Evolutionary conservation across 495 filamentous ascomycete species (phyloP), one percentile per base, ranked within the genome.

Genomic region (Hypoxylon crocopeplum): DNA sequence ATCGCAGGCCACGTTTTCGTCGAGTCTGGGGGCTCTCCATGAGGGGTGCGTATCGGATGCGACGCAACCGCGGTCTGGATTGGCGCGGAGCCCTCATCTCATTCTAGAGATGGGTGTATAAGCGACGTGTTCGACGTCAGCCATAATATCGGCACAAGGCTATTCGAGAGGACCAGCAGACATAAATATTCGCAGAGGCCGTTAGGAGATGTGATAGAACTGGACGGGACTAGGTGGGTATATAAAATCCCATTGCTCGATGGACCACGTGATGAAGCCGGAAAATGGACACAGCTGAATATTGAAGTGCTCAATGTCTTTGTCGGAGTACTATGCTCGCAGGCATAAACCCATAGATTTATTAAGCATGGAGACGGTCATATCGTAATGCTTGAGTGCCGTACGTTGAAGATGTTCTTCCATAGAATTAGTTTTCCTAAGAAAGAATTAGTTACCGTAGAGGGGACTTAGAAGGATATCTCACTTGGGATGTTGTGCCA

Each of bases 311-410:
- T 51, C 16, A 5, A 29, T 11, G 36, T 12, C 12, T 36, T 24
- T 29, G 42, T 7, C 15, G 33, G 34, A 8, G 24, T 8, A 19
- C 17, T 39, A 44, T 82, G 74, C 88, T 69, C 81, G 79, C 48
- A 92, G 72, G 72, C 88, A 90, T 41, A 86, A 80, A 12, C 82
- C 81, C 78, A 90, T 79, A 34, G 81, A 85, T 40, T 90, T 82
- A 68, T 92, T 92, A 32, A 92, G 73, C 76, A 90, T 88, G 48
- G 80, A 77, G 20, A 92, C 50, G 3, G 87, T 90, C 73, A 80
- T 77, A 38, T 87, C 81, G 58, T 87, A 88, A 56, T 89, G 85
- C 24, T 77, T 67, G 56, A 72, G 82, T 30, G 75, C 73, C 12
- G 66, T 68, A 10, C 50, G 53, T 22, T 48, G 16, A 7, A 71